Percentiles rank a stretch among this genome's conserved stretches.
phyloP scores from a whole-genome alignment of 345 rosid species.

The Arabidopsis suecica region DNA sequence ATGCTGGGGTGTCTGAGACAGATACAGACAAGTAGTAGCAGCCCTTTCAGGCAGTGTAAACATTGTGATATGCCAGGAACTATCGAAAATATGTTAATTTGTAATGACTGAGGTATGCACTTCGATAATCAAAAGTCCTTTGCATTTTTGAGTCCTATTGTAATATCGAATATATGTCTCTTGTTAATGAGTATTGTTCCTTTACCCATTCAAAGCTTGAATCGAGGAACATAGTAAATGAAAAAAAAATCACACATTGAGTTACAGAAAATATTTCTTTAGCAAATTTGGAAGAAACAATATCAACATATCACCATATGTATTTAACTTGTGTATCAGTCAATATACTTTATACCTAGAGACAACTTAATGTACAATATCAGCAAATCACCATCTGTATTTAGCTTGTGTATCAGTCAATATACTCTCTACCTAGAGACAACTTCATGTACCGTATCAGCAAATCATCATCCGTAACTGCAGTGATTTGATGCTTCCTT shows the following conservation, averaged over 20 bases:
- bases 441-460: too few species aligned
- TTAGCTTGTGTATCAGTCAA: slow-evolving; percentile 83
- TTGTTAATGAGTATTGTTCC: slow-evolving; percentile 9
- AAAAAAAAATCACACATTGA: not conserved
- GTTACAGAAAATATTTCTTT: slow-evolving; percentile 12
- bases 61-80: slow-evolving; percentile 61
- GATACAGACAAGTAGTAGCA: slow-evolving; percentile 44
- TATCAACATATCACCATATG: too few species aligned
- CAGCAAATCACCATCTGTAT: slow-evolving; percentile 78
- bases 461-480: slow-evolving; percentile 40
- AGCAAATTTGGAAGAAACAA: not conserved
- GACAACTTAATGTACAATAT: not conserved
- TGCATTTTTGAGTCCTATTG: not conserved
- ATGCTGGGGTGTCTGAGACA: slow-evolving; percentile 48
- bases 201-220: not conserved
- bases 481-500: slow-evolving; percentile 97
- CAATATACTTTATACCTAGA: too few species aligned
- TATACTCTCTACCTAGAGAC: too few species aligned
- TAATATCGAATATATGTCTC: slow-evolving; percentile 10
- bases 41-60: slow-evolving; percentile 61
- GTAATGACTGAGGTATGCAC: slow-evolving; percentile 69
- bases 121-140: slow-evolving; percentile 24
- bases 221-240: not conserved
- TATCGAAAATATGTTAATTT: slow-evolving; percentile 65
- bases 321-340: too few species aligned